Evolutionary conservation across 139 green algal species (phyloP).

Genomic region (Desmodesmus armatus): DNA sequence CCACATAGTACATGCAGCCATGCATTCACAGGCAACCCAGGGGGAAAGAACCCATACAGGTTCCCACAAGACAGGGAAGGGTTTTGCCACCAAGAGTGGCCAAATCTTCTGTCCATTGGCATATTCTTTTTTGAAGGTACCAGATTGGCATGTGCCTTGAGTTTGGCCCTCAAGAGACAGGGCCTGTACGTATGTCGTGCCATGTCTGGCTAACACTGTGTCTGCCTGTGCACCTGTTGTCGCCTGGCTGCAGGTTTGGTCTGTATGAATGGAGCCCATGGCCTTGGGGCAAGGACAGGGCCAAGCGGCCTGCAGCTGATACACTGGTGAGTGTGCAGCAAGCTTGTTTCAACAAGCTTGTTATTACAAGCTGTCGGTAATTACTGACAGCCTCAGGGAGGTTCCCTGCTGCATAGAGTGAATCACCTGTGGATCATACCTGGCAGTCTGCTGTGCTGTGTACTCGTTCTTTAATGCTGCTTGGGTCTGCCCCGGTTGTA

Average conservation of each 20-base stretch:
- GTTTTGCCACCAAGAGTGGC: too few relatives aligned
- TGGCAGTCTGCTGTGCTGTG: conserved; percentile 2
- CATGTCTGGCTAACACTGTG: background rate
- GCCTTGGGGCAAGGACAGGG: conserved; percentile 33
- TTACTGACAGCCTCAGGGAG: background rate
- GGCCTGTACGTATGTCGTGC: too few relatives aligned
- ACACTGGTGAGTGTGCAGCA: conserved; percentile 9
- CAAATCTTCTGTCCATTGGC: too few relatives aligned
- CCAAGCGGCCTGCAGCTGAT: conserved; percentile 9
- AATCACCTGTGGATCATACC: too few relatives aligned
- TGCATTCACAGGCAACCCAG: too few relatives aligned
- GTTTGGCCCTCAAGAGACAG: too few relatives aligned
- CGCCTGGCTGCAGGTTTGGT: conserved; percentile 35
- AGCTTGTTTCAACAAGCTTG: too few relatives aligned
- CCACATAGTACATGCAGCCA: too few relatives aligned
- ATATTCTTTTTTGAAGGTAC: too few relatives aligned
- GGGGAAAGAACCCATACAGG: too few relatives aligned
- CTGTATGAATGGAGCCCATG: conserved; percentile 51
- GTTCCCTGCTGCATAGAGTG: background rate
- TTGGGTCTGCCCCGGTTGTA: background rate
- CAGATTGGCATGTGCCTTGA: background rate
- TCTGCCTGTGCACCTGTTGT: background rate
- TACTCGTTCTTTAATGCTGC: background rate
- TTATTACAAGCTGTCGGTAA: too few relatives aligned
- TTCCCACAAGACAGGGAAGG: too few relatives aligned